Conservation (phyloP, 495 filamentous ascomycete species). For the Xanthoparmelia taractica region DNA sequence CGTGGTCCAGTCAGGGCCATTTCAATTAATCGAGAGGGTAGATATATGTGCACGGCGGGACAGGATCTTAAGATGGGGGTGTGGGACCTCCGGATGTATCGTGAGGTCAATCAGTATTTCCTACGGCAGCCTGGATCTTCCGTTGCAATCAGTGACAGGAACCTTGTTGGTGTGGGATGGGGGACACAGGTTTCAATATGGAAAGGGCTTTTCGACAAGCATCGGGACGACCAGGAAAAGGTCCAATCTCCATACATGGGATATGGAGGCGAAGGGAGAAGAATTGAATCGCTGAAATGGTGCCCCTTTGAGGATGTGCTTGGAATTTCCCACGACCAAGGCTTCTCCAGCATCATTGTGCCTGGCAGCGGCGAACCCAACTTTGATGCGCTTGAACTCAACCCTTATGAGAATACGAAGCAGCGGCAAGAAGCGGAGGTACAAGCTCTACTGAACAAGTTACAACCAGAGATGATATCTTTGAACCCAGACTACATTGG, state of each 20-base stretch:
- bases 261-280: slow-evolving; percentile 80
- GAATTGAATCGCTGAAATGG: slow-evolving; percentile 75
- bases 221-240: slow-evolving; percentile 61
- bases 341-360: slow-evolving; percentile 81
- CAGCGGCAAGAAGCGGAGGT: slow-evolving; percentile 93
- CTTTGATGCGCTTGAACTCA: slow-evolving; percentile 86
- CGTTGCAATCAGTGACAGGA: slow-evolving; percentile 79
- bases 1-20: slow-evolving; percentile 82
- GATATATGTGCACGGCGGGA: slow-evolving; percentile 92
- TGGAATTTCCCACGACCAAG: slow-evolving; percentile 73
- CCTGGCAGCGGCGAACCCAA: slow-evolving; percentile 94
- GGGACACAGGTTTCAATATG: slow-evolving; percentile 83
- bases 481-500: slow-evolving; percentile 86
- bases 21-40: slow-evolving; percentile 79
- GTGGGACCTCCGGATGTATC: slow-evolving; percentile 94
- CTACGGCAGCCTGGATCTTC: slow-evolving; percentile 77
- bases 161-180: slow-evolving; percentile 83
- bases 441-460: slow-evolving; percentile 77
- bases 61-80: slow-evolving; percentile 88
- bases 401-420: slow-evolving; percentile 93
- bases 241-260: slow-evolving; percentile 85
- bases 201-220: slow-evolving; percentile 74
- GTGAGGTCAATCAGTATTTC: slow-evolving; percentile 84
- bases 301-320: slow-evolving; percentile 93
- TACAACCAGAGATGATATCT: slow-evolving; percentile 95